phyloP scores from a whole-genome alignment of 805 yeast genomes.

The Metschnikowia vanudenii region DNA sequence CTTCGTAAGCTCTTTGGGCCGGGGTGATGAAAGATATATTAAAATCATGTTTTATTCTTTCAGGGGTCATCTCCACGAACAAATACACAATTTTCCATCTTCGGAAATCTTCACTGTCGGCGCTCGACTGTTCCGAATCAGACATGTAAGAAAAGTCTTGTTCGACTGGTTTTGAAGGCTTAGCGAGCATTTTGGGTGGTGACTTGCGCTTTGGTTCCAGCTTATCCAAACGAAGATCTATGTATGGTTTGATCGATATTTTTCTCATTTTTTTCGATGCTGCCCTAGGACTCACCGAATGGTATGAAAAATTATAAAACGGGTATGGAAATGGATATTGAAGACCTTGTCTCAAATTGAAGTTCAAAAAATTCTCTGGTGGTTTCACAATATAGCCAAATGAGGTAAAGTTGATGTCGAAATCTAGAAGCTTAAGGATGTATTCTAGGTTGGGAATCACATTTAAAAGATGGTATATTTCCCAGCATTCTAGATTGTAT shows the following conservation, averaged over 20 bases:
- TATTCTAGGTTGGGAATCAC: conserved; percentile 33
- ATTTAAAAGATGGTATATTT: conserved; percentile 39
- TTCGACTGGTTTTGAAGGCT: not conserved
- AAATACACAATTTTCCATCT: conserved; percentile 8
- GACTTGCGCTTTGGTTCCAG: conserved; percentile 2
- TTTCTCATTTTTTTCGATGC: conserved; percentile 26
- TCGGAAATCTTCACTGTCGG: conserved; percentile 8
- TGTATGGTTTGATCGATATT: conserved; percentile 34
- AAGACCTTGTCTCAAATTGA: conserved; percentile 39
- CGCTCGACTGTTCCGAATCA: conserved; percentile 8
- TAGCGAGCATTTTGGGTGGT: not conserved
- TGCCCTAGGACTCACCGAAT: conserved; percentile 30
- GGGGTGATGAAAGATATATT: conserved; percentile 6
- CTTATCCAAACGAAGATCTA: conserved; percentile 34
- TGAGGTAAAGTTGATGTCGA: conserved; percentile 36
- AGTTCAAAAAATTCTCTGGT: conserved; percentile 36
- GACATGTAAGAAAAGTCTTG: conserved; percentile 3
- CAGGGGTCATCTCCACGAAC: conserved; percentile 12
- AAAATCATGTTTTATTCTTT: conserved; percentile 6
- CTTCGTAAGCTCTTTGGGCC: conserved; percentile 7
- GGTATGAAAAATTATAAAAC: conserved; percentile 45
- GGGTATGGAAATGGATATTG: conserved; percentile 47
- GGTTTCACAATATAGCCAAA: conserved; percentile 41
- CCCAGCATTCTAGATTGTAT: conserved; percentile 44
- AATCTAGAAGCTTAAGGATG: conserved; percentile 33